These are phyloP conservation scores for Xylaria sp. DNA, from an alignment of 2,329 filamentous ascomycete genomes.

Conservation along the genomic window DNA sequence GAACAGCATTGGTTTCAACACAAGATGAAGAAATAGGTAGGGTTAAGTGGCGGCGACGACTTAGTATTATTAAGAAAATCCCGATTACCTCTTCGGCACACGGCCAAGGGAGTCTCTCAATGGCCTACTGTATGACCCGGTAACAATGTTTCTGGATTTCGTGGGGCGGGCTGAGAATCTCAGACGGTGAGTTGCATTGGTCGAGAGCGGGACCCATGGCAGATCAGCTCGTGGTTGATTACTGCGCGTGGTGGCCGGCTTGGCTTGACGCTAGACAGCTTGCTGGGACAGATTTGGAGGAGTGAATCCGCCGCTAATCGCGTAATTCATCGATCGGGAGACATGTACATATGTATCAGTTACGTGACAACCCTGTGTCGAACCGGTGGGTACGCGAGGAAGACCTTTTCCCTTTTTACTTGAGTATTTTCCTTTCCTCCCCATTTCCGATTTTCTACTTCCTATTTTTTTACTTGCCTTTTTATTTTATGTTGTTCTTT, in stretches of 20 bases:
- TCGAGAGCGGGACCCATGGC: conserved; percentile 44
- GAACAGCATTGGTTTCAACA: not conserved
- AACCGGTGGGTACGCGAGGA: conserved; percentile 16
- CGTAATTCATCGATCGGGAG: conserved; percentile 35
- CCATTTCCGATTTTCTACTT: no score
- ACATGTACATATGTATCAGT: conserved; percentile 23
- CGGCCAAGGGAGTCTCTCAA: conserved; percentile 24
- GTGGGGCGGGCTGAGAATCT: conserved; percentile 39
- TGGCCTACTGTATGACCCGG: conserved; percentile 36
- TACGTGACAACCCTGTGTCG: conserved; percentile 19
- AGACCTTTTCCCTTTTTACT: not conserved
- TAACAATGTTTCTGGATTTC: conserved; percentile 39
- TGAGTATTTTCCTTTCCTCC: not conserved
- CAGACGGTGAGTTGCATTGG: conserved; percentile 44
- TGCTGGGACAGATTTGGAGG: conserved; percentile 44
- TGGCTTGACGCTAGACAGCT: conserved; percentile 41
- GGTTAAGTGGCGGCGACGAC: not conserved
- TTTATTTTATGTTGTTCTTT: no score
- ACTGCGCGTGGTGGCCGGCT: conserved; percentile 41
- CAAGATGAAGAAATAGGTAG: not conserved
- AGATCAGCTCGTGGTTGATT: conserved; percentile 46
- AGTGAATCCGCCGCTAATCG: conserved; percentile 41
- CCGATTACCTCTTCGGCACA: conserved; percentile 2
- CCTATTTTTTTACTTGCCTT: no score
- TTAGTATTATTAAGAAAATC: not conserved